These are phyloP conservation scores for Chimonanthus praecox DNA, from an alignment of 164 flowering plant species.

Conservation along the genomic window DNA sequence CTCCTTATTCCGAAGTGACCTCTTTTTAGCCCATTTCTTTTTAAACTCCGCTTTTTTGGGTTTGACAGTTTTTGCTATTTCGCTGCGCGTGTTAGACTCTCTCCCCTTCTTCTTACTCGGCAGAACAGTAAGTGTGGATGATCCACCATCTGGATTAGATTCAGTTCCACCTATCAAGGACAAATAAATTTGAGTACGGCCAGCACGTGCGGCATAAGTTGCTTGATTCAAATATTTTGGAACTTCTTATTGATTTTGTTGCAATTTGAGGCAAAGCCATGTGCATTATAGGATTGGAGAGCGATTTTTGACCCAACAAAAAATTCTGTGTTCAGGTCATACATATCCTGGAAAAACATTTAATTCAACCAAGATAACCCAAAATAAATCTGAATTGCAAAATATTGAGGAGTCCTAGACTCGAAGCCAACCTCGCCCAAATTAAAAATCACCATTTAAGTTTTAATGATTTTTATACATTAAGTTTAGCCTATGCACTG, in stretches of 20 bases:
- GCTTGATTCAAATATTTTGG: neutral
- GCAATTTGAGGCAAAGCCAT: too few species aligned
- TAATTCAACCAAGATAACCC: too few species aligned
- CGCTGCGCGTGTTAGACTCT: constrained; percentile 24
- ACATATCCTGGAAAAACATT: too few species aligned
- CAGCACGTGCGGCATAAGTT: neutral
- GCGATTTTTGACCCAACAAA: too few species aligned
- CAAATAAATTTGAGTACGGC: neutral
- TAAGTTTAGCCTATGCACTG: too few species aligned
- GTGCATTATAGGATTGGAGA: too few species aligned
- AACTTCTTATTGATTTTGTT: neutral
- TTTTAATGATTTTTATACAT: too few species aligned
- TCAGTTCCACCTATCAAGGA: constrained; percentile 11
- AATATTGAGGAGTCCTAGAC: too few species aligned
- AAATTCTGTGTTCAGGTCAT: too few species aligned
- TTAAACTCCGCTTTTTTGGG: constrained; percentile 49
- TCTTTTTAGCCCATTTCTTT: constrained; percentile 32
- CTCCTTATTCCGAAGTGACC: constrained; percentile 12
- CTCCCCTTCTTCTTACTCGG: constrained; percentile 53
- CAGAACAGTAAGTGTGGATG: constrained; percentile 51
- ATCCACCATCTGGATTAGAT: constrained; percentile 14
- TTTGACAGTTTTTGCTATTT: constrained; percentile 36
- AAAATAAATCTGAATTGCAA: too few species aligned
- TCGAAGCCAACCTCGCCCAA: too few species aligned
- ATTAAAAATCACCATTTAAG: too few species aligned